Evolutionary conservation across 352 stramenopile genomes (phyloP), one percentile per base, ranked within the genome.

Genomic region (Phytopythium oedochilum): DNA sequence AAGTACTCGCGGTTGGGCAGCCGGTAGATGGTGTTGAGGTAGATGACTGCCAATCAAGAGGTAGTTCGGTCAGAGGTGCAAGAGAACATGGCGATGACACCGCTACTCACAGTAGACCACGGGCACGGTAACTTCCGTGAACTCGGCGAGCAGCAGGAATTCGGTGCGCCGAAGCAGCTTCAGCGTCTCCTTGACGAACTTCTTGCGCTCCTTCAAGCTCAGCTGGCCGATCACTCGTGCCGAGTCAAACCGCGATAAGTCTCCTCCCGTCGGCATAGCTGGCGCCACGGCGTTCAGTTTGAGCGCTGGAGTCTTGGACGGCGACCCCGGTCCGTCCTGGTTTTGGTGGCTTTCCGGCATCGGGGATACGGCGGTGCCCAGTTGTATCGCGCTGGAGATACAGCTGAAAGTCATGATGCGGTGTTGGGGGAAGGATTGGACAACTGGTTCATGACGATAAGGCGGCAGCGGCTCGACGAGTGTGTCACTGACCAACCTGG

Each of bases 131-230:
- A 74, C 57, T 42, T 74, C 63, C 0, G 57, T 58, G 54, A 68
- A 78, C 49, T 78, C 69, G n/a, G 72, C 34, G 10, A 75, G 49
- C 32, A 71, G 23, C 1, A 71, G 36, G 56, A 75, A 71, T 50
- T 73, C 63, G 47, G 60, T 42, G 28, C 63, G 63, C n/a, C 70
- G 53, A 8, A 75, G 60, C 4, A 75, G 59, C 8, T 48, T 55
- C 1, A 61, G 32, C 12, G 44, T 66, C 54, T 70, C 59, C 29
- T 61, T 55, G 2, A 69, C 63, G 9, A 65, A 65, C 31, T 56
- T 50, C n/a, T 62, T 54, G 15, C 42, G 43, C 36, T 61, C 53
- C 35, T 59, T 23, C 17, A 55, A 3, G 18, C 51, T 53, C 42
- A 69, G 34, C 2, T 39, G 11, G 12, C 62, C 29, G 32, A 62